These are phyloP conservation scores for Pezicula neosporulosa DNA, from an alignment of 2,329 filamentous ascomycete genomes.

Conservation along the genomic window DNA sequence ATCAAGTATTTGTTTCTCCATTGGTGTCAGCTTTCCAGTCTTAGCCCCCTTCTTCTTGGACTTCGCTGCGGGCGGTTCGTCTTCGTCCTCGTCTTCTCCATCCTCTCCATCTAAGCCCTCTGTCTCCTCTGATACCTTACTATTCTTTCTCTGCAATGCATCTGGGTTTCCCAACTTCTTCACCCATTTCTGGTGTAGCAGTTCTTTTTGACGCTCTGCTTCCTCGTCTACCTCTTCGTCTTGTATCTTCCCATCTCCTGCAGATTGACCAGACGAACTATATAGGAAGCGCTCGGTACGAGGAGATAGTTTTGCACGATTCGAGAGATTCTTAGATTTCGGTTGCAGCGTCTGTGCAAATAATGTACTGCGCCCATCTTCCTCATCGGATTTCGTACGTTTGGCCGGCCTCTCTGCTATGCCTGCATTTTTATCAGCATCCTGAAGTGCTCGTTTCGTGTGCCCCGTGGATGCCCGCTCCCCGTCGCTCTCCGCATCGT, in stretches of 20 bases:
- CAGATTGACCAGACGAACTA: slow-evolving; percentile 32
- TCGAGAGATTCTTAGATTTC: slow-evolving; percentile 12
- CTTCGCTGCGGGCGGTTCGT: slow-evolving; percentile 45
- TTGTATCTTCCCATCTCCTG: slow-evolving; percentile 29
- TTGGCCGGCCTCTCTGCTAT: slow-evolving; percentile 37
- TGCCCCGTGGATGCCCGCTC: slow-evolving; percentile 16
- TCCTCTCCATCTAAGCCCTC: slow-evolving; percentile 42
- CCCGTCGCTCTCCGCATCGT: slow-evolving; percentile 26
- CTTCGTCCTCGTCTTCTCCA: slow-evolving; percentile 52
- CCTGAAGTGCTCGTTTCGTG: slow-evolving; percentile 46
- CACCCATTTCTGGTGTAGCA: slow-evolving; percentile 80
- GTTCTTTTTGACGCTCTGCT: slow-evolving; percentile 58
- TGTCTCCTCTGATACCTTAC: slow-evolving; percentile 49
- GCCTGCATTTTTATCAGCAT: slow-evolving; percentile 41
- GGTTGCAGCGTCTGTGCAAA: slow-evolving; percentile 32
- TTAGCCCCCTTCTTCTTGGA: slow-evolving; percentile 68
- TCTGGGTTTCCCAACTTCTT: slow-evolving; percentile 86
- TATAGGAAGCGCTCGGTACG: slow-evolving; percentile 53
- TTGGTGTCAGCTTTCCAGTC: slow-evolving; percentile 79
- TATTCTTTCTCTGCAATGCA: slow-evolving; percentile 62
- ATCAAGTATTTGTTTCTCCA: slow-evolving; percentile 90
- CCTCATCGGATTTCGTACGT: slow-evolving; percentile 39
- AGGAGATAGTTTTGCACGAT: slow-evolving; percentile 25
- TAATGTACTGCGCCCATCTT: slow-evolving; percentile 35
- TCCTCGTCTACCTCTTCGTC: slow-evolving; percentile 46